phyloP scores from a whole-genome alignment of 495 filamentous ascomycete species.

The Aeminium ludgeri region DNA sequence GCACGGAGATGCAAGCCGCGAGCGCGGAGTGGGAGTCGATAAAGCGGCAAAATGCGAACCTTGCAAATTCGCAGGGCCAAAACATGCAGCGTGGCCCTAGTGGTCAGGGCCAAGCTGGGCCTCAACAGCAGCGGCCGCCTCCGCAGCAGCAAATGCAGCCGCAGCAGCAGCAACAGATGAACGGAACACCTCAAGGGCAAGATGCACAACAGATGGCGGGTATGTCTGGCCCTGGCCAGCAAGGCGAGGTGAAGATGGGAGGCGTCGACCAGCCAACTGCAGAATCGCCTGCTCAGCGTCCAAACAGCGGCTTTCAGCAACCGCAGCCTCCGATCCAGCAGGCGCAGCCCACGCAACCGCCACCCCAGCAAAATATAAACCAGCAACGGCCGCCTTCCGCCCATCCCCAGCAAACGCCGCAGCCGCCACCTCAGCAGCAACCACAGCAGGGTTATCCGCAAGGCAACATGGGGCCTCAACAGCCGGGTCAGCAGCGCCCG shows the following conservation, averaged over 20 bases:
- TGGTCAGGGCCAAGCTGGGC: neutral
- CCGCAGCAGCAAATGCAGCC: neutral
- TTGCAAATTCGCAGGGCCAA: neutral
- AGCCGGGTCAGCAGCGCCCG: constrained; percentile 2
- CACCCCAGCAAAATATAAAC: constrained; percentile 1
- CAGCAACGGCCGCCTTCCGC: constrained; percentile 6
- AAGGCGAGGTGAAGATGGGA: constrained; percentile 5
- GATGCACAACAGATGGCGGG: neutral
- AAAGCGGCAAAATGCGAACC: neutral
- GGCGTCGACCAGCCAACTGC: neutral
- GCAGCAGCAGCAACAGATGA: neutral
- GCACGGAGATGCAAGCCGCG: neutral
- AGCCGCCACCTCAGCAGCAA: constrained; percentile 16
- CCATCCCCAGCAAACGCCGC: constrained; percentile 13
- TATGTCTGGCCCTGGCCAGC: neutral
- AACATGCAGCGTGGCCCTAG: neutral
- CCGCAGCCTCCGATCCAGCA: constrained; percentile 7
- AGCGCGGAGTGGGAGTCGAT: neutral
- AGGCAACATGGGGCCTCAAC: constrained; percentile 5
- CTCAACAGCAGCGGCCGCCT: no score
- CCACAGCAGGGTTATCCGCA: constrained; percentile 11
- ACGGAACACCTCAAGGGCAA: constrained; percentile 1
- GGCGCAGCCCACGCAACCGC: constrained; percentile 2
- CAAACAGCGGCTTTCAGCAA: constrained; percentile 7
- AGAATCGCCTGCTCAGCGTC: constrained; percentile 3